These are phyloP conservation scores for Acidiella bohemica DNA, from an alignment of 495 filamentous ascomycete species.

Conservation along the genomic window DNA sequence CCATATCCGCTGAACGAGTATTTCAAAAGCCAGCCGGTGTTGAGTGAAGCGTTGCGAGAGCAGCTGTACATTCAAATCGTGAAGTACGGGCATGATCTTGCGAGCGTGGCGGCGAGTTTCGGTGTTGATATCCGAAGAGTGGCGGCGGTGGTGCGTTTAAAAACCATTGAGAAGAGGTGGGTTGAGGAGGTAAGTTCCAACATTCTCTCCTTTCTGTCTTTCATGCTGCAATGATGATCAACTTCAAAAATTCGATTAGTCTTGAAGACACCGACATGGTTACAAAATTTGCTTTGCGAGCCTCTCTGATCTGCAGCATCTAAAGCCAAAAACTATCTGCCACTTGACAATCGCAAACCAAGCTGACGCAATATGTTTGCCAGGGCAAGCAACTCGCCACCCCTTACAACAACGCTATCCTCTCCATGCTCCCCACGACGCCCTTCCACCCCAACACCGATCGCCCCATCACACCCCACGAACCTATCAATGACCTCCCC, in stretches of 20 bases:
- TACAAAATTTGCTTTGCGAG: slow-evolving; percentile 34
- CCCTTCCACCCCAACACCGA: slow-evolving; percentile 21
- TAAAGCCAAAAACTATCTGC: too few species aligned
- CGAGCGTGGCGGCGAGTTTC: slow-evolving; percentile 62
- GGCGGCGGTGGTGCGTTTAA: slow-evolving; percentile 76
- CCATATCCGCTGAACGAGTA: slow-evolving; percentile 66
- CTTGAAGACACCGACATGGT: slow-evolving; percentile 79
- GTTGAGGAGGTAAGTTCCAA: slow-evolving; percentile 47
- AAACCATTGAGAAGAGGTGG: slow-evolving; percentile 73
- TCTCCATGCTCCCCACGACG: slow-evolving; percentile 62
- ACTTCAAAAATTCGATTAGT: slow-evolving; percentile 84
- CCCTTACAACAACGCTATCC: slow-evolving; percentile 61
- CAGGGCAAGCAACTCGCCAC: slow-evolving; percentile 66
- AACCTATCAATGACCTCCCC: slow-evolving; percentile 83
- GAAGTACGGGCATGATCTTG: slow-evolving; percentile 50
- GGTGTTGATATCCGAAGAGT: slow-evolving; percentile 77
- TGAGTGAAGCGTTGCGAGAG: slow-evolving; percentile 63
- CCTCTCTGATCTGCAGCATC: slow-evolving; percentile 33
- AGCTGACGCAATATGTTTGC: slow-evolving; percentile 7
- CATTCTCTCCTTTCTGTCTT: slow-evolving; percentile 21
- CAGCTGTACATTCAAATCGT: slow-evolving; percentile 59
- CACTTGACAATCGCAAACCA: too few species aligned
- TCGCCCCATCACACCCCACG: slow-evolving; percentile 43
- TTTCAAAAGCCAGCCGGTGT: slow-evolving; percentile 59
- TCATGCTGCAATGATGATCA: slow-evolving; percentile 52